Evolutionary conservation across 1,284 basidiomycete species (phyloP).

Genomic region (Phellopilus nigrolimitatus): DNA sequence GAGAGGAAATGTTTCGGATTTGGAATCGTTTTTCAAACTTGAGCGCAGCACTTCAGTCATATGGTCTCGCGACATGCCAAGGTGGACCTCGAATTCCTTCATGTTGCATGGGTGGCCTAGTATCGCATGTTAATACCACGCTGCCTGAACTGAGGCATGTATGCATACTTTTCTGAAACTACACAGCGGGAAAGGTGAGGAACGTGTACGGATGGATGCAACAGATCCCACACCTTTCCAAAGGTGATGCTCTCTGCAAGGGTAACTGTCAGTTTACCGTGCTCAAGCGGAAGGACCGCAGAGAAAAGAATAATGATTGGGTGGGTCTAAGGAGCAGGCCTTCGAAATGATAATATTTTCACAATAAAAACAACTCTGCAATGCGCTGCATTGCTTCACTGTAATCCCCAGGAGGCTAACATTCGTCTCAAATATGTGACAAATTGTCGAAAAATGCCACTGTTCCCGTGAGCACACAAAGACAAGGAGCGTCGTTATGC

Average conservation of each 20-base stretch:
- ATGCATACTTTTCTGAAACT: slow-evolving; percentile 55
- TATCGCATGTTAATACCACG: too few species aligned
- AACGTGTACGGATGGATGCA: slow-evolving; percentile 1
- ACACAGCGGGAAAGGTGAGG: slow-evolving; percentile 12
- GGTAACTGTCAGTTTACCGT: background rate
- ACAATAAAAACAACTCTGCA: too few species aligned
- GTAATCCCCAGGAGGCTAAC: too few species aligned
- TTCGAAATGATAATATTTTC: too few species aligned
- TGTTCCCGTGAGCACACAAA: too few species aligned
- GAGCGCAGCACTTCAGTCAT: slow-evolving; percentile 61
- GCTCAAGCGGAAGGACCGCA: background rate
- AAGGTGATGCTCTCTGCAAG: slow-evolving; percentile 63
- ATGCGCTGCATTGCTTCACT: too few species aligned
- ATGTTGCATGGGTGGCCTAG: slow-evolving; percentile 76
- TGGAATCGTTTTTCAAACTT: slow-evolving; percentile 57
- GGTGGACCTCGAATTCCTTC: slow-evolving; percentile 71
- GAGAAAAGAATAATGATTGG: too few species aligned
- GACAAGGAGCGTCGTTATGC: too few species aligned
- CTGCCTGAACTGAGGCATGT: slow-evolving; percentile 6
- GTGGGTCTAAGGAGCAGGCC: too few species aligned
- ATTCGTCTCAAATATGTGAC: too few species aligned
- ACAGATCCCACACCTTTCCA: slow-evolving; percentile 56
- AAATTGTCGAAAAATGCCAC: too few species aligned
- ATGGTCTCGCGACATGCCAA: slow-evolving; percentile 57
- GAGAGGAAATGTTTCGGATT: slow-evolving; percentile 59